Evolutionary conservation across 2,329 filamentous ascomycete species (phyloP).

Genomic region (Penicillium palitans): DNA sequence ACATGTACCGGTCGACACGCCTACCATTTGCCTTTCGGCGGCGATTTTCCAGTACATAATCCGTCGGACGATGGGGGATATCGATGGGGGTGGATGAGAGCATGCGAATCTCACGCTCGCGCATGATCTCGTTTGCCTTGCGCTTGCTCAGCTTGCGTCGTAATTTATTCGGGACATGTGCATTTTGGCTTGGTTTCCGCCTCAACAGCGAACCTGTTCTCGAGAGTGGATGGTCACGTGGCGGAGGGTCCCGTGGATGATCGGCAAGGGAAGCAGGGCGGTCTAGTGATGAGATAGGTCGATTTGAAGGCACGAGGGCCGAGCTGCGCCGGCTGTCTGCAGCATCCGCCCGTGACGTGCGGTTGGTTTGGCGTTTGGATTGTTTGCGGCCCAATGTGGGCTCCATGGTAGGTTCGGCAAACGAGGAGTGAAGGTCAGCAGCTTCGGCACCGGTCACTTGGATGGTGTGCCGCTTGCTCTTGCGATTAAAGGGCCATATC

Average conservation of each 20-base stretch:
- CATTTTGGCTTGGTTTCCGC: conserved; percentile 59
- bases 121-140: conserved; percentile 70
- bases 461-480: conserved; percentile 66
- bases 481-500: conserved; percentile 80
- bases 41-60: conserved; percentile 51
- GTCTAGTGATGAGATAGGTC: conserved; percentile 22
- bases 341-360: conserved; percentile 28
- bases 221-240: conserved; percentile 42
- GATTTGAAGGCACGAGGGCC: conserved; percentile 15
- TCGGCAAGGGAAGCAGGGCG: conserved; percentile 27
- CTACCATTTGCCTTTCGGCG: conserved; percentile 58
- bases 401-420: conserved; percentile 32
- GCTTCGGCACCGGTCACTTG: conserved; percentile 56
- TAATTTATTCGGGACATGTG: conserved; percentile 53
- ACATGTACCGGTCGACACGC: conserved; percentile 62
- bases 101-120: conserved; percentile 84
- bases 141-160: conserved; percentile 76
- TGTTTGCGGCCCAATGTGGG: conserved; percentile 32
- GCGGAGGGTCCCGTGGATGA: conserved; percentile 12
- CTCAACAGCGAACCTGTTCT: conserved; percentile 52
- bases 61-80: conserved; percentile 59
- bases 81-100: conserved; percentile 72
- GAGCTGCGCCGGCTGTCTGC: conserved; percentile 22
- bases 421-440: conserved; percentile 37
- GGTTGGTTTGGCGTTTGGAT: conserved; percentile 38